phyloP scores from a whole-genome alignment of 2,329 filamentous ascomycete genomes.

The Hymenoscyphus repandus region DNA sequence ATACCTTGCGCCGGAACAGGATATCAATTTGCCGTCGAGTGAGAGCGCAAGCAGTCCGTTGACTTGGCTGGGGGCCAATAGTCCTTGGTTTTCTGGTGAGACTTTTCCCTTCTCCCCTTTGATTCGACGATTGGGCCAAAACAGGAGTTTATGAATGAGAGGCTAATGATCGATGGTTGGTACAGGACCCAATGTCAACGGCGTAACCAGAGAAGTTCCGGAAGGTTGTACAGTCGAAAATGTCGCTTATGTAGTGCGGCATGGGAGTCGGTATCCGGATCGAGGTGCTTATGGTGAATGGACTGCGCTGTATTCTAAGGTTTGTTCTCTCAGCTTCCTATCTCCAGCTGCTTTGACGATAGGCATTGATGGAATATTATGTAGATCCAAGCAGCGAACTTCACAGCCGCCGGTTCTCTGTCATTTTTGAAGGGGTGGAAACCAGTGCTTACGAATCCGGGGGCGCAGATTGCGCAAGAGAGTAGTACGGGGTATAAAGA shows the following conservation, averaged over 20 bases:
- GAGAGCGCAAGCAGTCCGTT: conserved; percentile 38
- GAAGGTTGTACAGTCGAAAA: conserved; percentile 54
- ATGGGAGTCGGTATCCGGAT: conserved; percentile 60
- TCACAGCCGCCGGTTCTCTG: conserved; percentile 47
- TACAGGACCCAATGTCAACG: conserved; percentile 49
- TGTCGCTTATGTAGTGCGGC: conserved; percentile 53
- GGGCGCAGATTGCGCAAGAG: conserved; percentile 51
- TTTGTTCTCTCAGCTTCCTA: conserved; percentile 18
- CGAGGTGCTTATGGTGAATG: conserved; percentile 54
- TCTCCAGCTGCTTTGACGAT: not conserved
- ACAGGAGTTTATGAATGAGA: not conserved
- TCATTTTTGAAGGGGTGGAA: conserved; percentile 55
- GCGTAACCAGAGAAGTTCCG: conserved; percentile 49
- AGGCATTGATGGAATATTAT: not conserved
- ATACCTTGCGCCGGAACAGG: conserved; percentile 28
- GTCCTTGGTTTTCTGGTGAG: conserved; percentile 47
- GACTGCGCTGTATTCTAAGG: conserved; percentile 42
- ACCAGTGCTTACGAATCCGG: conserved; percentile 49
- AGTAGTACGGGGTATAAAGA: conserved; percentile 61
- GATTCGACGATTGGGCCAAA: too few species aligned
- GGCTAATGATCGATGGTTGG: not conserved
- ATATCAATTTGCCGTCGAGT: conserved; percentile 31
- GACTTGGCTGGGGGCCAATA: conserved; percentile 46
- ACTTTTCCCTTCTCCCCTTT: not conserved
- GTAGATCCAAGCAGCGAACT: conserved; percentile 48